A percentile compares a stretch with the other conserved stretches of the same genome.
Conservation (phyloP, 176 grass and related monocot genomes). For the Musa schizocarpa region DNA sequence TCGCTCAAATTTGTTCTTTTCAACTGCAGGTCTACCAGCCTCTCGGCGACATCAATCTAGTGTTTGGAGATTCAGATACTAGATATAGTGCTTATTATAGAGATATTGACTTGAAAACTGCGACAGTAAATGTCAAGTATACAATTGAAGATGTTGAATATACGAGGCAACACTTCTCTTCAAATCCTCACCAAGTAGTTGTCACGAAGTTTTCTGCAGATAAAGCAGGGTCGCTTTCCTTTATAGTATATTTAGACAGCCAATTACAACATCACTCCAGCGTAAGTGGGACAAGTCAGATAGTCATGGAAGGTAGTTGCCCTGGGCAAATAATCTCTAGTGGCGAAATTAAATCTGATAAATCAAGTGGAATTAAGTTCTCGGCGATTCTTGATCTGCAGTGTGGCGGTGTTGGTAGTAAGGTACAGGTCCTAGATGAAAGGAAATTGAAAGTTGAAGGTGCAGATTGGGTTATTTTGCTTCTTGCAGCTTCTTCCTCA, state of each 20-base stretch:
- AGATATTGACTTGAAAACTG: slow-evolving; percentile 62
- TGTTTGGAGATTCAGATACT: slow-evolving; percentile 38
- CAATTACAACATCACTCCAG: slow-evolving; percentile 36
- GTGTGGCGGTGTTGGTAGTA: slow-evolving; percentile 29
- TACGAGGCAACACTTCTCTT: slow-evolving; percentile 71
- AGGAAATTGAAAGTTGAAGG: slow-evolving; percentile 57
- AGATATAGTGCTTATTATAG: slow-evolving; percentile 49
- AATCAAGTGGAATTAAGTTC: slow-evolving; percentile 58
- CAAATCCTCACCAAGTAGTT: slow-evolving; percentile 66
- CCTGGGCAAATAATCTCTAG: slow-evolving; percentile 35
- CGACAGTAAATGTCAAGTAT: slow-evolving; percentile 53
- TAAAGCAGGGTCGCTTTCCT: slow-evolving; percentile 51
- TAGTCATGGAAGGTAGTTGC: slow-evolving; percentile 72
- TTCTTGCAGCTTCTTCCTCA: slow-evolving; percentile 65
- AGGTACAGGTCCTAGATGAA: slow-evolving; percentile 37
- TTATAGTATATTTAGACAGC: slow-evolving; percentile 45
- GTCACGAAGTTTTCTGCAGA: slow-evolving; percentile 53
- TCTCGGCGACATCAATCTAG: slow-evolving; percentile 61
- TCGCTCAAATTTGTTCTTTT: slow-evolving; percentile 5
- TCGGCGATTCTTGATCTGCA: slow-evolving; percentile 52
- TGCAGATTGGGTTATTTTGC: slow-evolving; percentile 71
- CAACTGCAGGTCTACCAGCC: slow-evolving; percentile 69
- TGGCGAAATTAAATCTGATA: slow-evolving; percentile 23
- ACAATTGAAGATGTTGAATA: slow-evolving; percentile 47
- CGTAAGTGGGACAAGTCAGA: slow-evolving; percentile 45